These are phyloP conservation scores for Trichothecium sympodiale DNA, from an alignment of 2,329 filamentous ascomycete genomes.

Conservation along the genomic window DNA sequence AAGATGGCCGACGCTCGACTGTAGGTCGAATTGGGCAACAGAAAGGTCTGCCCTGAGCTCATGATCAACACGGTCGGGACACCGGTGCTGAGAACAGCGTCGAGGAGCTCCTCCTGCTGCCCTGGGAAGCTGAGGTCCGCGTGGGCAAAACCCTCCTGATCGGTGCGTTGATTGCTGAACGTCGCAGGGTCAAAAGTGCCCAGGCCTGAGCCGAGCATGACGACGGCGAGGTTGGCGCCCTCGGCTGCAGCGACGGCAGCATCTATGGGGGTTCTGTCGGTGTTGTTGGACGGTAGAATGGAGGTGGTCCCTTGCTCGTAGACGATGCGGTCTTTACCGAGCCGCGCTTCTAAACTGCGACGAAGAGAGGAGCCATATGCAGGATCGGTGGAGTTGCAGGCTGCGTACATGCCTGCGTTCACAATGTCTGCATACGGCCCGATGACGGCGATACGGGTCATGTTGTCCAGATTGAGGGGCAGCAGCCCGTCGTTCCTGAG, in stretches of 20 bases:
- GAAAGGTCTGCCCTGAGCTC: conserved; percentile 19
- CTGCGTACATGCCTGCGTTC: conserved; percentile 11
- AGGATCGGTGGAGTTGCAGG: conserved; percentile 7
- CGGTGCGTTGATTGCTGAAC: conserved; percentile 19
- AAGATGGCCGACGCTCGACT: conserved; percentile 44
- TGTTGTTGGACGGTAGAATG: conserved; percentile 8
- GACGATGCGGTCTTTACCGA: conserved; percentile 11
- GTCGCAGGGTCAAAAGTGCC: conserved; percentile 12
- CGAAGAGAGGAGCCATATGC: conserved; percentile 11
- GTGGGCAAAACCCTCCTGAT: conserved; percentile 19
- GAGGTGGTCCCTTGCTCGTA: conserved; percentile 9
- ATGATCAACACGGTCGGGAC: conserved; percentile 18
- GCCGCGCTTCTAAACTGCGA: conserved; percentile 8
- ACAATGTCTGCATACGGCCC: conserved; percentile 11
- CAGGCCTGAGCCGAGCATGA: conserved; percentile 17
- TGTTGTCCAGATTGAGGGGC: conserved; percentile 4
- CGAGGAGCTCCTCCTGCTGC: conserved; percentile 21
- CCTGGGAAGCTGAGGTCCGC: conserved; percentile 19
- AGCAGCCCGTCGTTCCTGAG: conserved; percentile 11
- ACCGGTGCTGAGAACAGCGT: conserved; percentile 17
- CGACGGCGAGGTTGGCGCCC: conserved; percentile 16
- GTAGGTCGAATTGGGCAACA: conserved; percentile 15
- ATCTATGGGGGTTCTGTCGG: no score
- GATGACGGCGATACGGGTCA: conserved; percentile 8
- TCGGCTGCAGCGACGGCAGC: conserved; percentile 16